Percentiles rank a stretch among this genome's conserved stretches.
Conservation (phyloP, 2,329 filamentous ascomycete species). For the Cercospora sp. region DNA sequence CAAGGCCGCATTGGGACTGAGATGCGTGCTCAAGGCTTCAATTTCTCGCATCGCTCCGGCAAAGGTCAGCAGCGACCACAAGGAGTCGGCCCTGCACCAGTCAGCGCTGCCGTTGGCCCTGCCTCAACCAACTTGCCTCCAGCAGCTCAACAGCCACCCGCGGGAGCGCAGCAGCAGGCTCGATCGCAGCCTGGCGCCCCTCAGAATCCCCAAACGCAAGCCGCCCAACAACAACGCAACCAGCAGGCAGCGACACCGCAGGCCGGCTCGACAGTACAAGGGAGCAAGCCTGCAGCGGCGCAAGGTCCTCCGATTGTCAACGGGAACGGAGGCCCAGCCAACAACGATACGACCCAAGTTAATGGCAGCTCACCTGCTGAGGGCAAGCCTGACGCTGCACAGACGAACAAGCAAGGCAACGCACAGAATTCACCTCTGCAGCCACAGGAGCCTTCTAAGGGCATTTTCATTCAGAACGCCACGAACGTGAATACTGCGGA, state of each 20-base stretch:
- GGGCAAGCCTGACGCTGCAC: conserved; percentile 54
- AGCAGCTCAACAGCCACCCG: conserved; percentile 41
- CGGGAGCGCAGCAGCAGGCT: conserved; percentile 41
- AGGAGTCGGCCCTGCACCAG: conserved; percentile 41
- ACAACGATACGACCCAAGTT: conserved; percentile 43
- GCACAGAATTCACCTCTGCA: conserved; percentile 31
- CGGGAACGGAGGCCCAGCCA: conserved; percentile 32
- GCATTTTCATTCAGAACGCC: conserved; percentile 73
- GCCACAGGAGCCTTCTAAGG: conserved; percentile 60
- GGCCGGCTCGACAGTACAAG: conserved; percentile 31
- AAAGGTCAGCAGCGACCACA: conserved; percentile 58
- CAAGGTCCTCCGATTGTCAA: conserved; percentile 33
- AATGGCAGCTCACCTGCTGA: conserved; percentile 53
- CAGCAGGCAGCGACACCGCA: conserved; percentile 32
- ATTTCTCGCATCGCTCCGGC: conserved; percentile 91
- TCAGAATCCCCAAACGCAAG: conserved; percentile 31
- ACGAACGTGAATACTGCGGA: conserved; percentile 70
- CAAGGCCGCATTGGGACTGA: conserved; percentile 95
- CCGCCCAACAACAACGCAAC: conserved; percentile 33
- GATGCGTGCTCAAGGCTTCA: conserved; percentile 98
- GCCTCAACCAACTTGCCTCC: conserved; percentile 44
- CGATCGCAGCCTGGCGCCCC: conserved; percentile 36
- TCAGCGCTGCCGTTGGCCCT: conserved; percentile 41
- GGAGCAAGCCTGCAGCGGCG: conserved; percentile 33
- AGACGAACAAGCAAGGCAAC: conserved; percentile 40